phyloP scores from a whole-genome alignment of 2,329 filamentous ascomycete species.

The Ascochyta lentis region DNA sequence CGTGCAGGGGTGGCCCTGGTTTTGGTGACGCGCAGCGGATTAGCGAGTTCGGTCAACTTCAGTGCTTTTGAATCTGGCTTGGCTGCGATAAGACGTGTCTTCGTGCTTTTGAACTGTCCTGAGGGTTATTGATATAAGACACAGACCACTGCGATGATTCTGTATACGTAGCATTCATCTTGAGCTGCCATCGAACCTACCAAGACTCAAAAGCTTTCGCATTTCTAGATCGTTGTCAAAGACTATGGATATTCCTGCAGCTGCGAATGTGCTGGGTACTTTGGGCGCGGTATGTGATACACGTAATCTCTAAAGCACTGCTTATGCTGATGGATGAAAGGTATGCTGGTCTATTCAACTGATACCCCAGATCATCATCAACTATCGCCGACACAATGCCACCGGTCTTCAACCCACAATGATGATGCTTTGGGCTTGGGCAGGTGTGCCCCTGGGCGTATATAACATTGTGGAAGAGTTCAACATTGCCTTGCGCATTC shows the following conservation, averaged over 20 bases:
- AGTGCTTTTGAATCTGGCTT: slow-evolving; percentile 8
- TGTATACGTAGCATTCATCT: not conserved
- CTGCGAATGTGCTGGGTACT: slow-evolving; percentile 66
- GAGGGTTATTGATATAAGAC: no score
- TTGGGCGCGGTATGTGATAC: slow-evolving; percentile 59
- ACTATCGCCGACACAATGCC: slow-evolving; percentile 70
- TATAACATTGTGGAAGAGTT: slow-evolving; percentile 64
- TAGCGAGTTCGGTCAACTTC: slow-evolving; percentile 7
- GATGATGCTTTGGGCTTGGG: slow-evolving; percentile 75
- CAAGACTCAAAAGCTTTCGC: no score
- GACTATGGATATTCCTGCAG: slow-evolving; percentile 61
- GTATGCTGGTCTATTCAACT: slow-evolving; percentile 73
- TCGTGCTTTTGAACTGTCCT: slow-evolving; percentile 1
- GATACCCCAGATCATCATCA: slow-evolving; percentile 73
- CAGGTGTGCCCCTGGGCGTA: slow-evolving; percentile 70
- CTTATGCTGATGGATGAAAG: slow-evolving; percentile 22
- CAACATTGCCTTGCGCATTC: slow-evolving; percentile 61
- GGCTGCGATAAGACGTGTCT: slow-evolving; percentile 4
- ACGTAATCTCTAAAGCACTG: not conserved
- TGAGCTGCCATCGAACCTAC: no score
- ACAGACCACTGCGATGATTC: no score
- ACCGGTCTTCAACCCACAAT: slow-evolving; percentile 70
- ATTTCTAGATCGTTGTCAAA: no score
- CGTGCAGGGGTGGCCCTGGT: slow-evolving; percentile 18
- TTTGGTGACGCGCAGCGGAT: slow-evolving; percentile 8